Percentiles rank a stretch among this genome's conserved stretches.
phyloP scores from a whole-genome alignment of 805 yeast genomes.

The Metschnikowia borealis region DNA sequence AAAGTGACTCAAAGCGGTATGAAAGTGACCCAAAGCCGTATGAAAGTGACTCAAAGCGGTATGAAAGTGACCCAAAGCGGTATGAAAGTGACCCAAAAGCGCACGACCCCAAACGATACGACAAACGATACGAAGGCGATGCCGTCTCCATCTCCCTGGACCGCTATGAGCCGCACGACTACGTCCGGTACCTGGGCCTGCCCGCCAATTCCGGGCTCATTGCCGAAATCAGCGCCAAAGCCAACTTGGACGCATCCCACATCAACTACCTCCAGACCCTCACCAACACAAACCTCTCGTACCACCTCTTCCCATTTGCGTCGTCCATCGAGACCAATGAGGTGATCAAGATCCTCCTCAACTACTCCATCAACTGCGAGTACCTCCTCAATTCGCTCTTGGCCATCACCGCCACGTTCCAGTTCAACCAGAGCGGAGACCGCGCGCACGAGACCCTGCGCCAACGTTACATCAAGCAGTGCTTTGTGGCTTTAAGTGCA shows the following conservation, averaged over 20 bases:
- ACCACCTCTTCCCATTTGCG: constrained; percentile 36
- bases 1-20: too few species aligned
- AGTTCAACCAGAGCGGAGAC: constrained; percentile 22
- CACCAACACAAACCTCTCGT: constrained; percentile 27
- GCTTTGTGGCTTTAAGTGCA: constrained; percentile 19
- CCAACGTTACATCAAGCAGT: constrained; percentile 19
- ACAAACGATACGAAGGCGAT: too few species aligned
- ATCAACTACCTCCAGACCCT: constrained; percentile 28
- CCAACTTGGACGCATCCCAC: constrained; percentile 28
- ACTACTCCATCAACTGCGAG: constrained; percentile 20
- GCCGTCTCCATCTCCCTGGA: too few species aligned
- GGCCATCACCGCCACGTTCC: constrained; percentile 27
- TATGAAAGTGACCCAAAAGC: too few species aligned
- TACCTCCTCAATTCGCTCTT: constrained; percentile 22
- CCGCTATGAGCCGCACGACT: too few species aligned
- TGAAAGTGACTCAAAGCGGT: too few species aligned
- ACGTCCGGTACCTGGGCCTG: neutral
- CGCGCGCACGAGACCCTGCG: constrained; percentile 20
- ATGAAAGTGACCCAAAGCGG: too few species aligned
- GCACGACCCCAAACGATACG: too few species aligned
- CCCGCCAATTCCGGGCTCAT: constrained; percentile 25
- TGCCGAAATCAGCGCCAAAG: constrained; percentile 21
- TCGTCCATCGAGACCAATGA: constrained; percentile 32
- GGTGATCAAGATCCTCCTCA: constrained; percentile 25
- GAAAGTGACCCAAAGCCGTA: too few species aligned